Base-by-base conservation (phyloP, 2,329 filamentous ascomycete genomes). In the Onygenales sp. region DNA sequence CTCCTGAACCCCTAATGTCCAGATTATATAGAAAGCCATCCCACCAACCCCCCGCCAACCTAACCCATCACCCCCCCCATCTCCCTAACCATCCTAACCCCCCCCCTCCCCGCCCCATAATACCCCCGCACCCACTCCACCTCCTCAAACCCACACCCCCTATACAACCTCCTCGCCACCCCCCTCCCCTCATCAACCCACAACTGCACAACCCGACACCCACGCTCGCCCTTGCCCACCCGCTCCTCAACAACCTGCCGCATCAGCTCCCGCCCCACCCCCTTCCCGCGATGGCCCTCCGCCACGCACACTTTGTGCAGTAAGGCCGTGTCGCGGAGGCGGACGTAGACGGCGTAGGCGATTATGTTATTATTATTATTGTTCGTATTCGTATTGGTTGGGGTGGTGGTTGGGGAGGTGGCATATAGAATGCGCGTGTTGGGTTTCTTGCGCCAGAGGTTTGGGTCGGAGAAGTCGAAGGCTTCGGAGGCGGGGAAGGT, bases 301-400 rank as follows among this genome's bases (percentile, higher is more conserved):
- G 72, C 63, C 11, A 79, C 74, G 57, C 76, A 79, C 39, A 79
- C 66, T 58, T 80, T 80, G 60, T 80, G 76, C 43, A 80, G 66
- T 52, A 76, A 69, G 14, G 73, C 72, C 31, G 69, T 57, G 47
- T 70, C 68, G 58, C 73, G 73, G 54, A 71, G 70, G 47, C 72
- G 69, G 43, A 75, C 68, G 56, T 71, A 75, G 51, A 78, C 70
- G 17, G 72, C 66, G 61, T 79, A 80, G 41, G 72, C 76, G 51
- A 72, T 64, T 32, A 76, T 54, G 45, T 61, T 61, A 13, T 55
- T 3, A 32, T n/a, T 51, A 21, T 51, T 31, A 9, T 42, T 32
- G 14, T 9, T 46, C 11, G 35, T 43, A 32, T 9, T 46, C 11
- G 35, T 43, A 21, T 41, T 41, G 54, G 33, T 41, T 36, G 50